These are phyloP conservation scores for Alternaria tenuissima DNA, from an alignment of 2,329 filamentous ascomycete genomes.

Conservation along the genomic window DNA sequence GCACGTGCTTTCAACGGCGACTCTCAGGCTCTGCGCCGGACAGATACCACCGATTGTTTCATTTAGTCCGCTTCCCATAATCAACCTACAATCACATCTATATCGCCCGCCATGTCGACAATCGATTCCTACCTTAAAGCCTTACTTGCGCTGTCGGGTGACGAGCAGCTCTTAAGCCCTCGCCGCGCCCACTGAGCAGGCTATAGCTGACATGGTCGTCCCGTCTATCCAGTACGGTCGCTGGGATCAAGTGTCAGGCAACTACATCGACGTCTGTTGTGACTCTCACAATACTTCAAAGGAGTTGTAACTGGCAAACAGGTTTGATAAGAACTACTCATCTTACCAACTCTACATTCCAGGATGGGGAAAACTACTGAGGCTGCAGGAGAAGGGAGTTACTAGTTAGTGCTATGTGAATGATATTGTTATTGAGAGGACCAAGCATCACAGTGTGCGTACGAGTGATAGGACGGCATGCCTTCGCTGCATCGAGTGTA, in stretches of 20 bases:
- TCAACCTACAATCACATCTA: rapidly evolving
- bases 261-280: too few relatives aligned
- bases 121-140: not conserved
- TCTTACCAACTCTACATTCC: too few relatives aligned
- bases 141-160: conserved; percentile 1
- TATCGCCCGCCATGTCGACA: not conserved
- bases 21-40: not conserved
- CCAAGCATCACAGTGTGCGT: not conserved
- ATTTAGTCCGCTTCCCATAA: not conserved
- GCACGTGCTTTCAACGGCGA: too few relatives aligned
- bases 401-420: rapidly evolving
- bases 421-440: not conserved
- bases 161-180: not conserved
- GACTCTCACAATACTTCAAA: too few relatives aligned
- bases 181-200: not conserved
- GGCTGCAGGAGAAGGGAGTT: not conserved
- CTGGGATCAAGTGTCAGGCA: too few relatives aligned
- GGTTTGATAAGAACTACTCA: too few relatives aligned
- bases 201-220: not conserved
- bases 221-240: not conserved
- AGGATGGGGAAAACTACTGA: not conserved
- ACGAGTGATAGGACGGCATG: too few relatives aligned
- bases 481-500: not conserved
- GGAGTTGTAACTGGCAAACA: not conserved
- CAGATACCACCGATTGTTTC: not conserved